Conservation (phyloP, 768 basidiomycete species). For the Auriscalpium vulgare region DNA sequence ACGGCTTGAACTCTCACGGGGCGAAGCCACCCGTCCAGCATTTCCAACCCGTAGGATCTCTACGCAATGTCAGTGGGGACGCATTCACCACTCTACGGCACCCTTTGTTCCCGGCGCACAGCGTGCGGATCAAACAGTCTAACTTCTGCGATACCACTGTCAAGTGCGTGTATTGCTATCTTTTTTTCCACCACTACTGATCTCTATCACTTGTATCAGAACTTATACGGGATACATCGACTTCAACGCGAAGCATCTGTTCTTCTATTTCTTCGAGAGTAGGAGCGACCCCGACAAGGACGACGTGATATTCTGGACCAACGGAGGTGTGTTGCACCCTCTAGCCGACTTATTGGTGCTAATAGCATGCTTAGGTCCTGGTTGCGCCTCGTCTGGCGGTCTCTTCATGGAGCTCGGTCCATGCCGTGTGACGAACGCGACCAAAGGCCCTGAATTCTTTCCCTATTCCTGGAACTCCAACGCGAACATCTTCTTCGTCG, state of each 20-base stretch:
- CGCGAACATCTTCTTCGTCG: conserved; percentile 47
- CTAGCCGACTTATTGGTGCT: not conserved
- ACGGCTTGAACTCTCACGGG: no score
- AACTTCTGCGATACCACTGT: conserved; percentile 37
- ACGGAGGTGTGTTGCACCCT: conserved; percentile 28
- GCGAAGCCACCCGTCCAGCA: no score
- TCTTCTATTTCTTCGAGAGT: conserved; percentile 58
- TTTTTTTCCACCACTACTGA: no score
- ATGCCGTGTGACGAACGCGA: conserved; percentile 49
- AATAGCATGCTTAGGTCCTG: conserved; percentile 3
- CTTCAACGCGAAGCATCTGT: conserved; percentile 54
- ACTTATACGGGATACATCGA: conserved; percentile 65
- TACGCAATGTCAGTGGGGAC: conserved; percentile 16
- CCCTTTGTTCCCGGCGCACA: conserved; percentile 36
- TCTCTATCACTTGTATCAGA: conserved; percentile 19
- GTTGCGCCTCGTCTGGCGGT: conserved; percentile 22
- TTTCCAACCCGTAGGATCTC: not conserved
- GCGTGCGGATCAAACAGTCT: conserved; percentile 33
- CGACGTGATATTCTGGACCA: conserved; percentile 27
- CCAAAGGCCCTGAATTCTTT: conserved; percentile 40
- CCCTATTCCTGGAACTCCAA: conserved; percentile 62
- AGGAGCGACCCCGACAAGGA: conserved; percentile 25
- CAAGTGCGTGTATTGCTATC: conserved; percentile 11
- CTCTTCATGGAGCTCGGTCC: conserved; percentile 58
- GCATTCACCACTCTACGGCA: conserved; percentile 33